phyloP scores from a whole-genome alignment of 805 yeast species.

The Teunomyces kruisii region DNA sequence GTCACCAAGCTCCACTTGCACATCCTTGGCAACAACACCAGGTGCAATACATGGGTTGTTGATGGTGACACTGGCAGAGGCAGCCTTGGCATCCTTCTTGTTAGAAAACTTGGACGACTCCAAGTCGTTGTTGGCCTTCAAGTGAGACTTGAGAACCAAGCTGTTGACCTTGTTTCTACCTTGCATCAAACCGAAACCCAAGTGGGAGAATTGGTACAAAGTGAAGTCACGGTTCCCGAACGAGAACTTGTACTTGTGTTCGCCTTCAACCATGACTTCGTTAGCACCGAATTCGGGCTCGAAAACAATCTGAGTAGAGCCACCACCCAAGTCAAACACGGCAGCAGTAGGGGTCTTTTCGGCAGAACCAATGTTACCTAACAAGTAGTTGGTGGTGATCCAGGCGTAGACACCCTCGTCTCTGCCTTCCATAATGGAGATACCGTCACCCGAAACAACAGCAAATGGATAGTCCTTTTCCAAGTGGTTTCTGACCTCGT shows the following conservation, averaged over 20 bases:
- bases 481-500: slow-evolving; percentile 73
- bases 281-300: slow-evolving; percentile 75
- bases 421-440: slow-evolving; percentile 91
- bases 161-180: slow-evolving; percentile 83
- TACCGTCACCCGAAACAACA: slow-evolving; percentile 82
- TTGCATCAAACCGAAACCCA: slow-evolving; percentile 94
- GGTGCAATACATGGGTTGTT: slow-evolving; percentile 90
- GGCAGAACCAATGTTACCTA: slow-evolving; percentile 88
- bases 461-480: slow-evolving; percentile 87
- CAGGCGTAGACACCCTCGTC: slow-evolving; percentile 99
- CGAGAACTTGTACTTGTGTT: slow-evolving; percentile 74
- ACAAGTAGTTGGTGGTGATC: slow-evolving; percentile 91
- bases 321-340: slow-evolving; percentile 97
- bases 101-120: slow-evolving; percentile 19
- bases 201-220: slow-evolving; percentile 90
- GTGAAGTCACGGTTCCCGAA: slow-evolving; percentile 82
- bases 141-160: slow-evolving; percentile 54
- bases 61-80: slow-evolving; percentile 44
- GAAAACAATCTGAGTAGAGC: slow-evolving; percentile 97
- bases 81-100: slow-evolving; percentile 35
- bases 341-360: slow-evolving; percentile 87
- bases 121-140: slow-evolving; percentile 28
- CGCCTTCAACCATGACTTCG: slow-evolving; percentile 76
- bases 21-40: slow-evolving; percentile 56
- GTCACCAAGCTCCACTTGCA: slow-evolving; percentile 55